Base-by-base conservation (phyloP, 2,329 filamentous ascomycete species). In the Fusarium buharicum region DNA sequence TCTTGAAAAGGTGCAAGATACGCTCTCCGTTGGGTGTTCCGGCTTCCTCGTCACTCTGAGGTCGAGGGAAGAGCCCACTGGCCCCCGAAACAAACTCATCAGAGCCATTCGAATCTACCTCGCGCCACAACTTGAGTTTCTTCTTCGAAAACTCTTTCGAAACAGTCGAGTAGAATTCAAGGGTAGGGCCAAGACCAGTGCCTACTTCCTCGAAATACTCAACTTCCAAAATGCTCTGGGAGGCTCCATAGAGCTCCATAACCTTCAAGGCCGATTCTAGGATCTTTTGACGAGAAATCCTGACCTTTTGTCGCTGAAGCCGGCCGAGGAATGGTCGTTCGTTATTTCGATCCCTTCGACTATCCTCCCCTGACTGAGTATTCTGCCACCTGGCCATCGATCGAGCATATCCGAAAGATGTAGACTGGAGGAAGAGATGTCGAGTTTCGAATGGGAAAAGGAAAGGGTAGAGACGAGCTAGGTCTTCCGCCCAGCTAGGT, bases 141-240 rank as follows among this genome's bases (percentile, higher is more conserved):
- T 94, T 97, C 82, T 95, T 97, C 1, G 92, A 94, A 72, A 98
- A 98, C 74, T 99, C 95, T 69, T 92, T 95, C 0, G 95, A 99
- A 2, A 98, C 94, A 0, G 92, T 96, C 0, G 95, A 97, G 77
- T 99, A 99, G 75, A 99, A 99, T 74, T 99, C 95, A 13, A 99
- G 84, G 0, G 95, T 99, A 4, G 95, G 95, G 0, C 95, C 95
- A 40, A 99, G 83, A 41, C 95, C 95, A 20, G 96, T 99, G 53
- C 95, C 95, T 18, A 99, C 95, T 77, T 99, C 95, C 71, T 98
- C 95, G 68, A 99, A 99, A 72, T 99, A 99, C 72, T 99, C 96
- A 2, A 99, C 94, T 73, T 99, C 95, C 1, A 99, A 80, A 24
- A 98, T 91, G 74, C 94, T 98, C 56, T 96, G 92, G 1, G 94